Evolutionary conservation across 2,329 filamentous ascomycete species (phyloP), one percentile per base, ranked within the genome.

Genomic region (Pseudogymnoascus sp.): DNA sequence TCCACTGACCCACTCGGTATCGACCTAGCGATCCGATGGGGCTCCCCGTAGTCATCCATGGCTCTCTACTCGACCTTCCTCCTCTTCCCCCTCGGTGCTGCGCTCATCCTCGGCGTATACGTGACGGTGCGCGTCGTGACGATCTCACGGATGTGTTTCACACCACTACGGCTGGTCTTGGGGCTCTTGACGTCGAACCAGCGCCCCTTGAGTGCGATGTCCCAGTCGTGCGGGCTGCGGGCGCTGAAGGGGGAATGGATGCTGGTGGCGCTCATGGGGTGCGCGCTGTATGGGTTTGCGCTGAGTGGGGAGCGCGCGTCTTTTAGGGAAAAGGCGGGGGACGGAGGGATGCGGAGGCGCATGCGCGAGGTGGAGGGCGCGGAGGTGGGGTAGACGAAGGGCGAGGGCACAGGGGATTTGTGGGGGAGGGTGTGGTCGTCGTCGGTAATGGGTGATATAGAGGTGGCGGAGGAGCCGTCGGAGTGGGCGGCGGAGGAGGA

Each of bases 61-160:
- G 11, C 41, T 60, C 41, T 63, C 60, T 77, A 80, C 68, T 83
- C 81, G 64, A 85, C 76, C 80, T 91, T 95, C 78, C 92, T 88
- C 78, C 92, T 86, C 83, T 97, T 97, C 67, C 92, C 92, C 75
- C 92, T 92, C 6, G 92, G 93, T 38, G 92, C 91, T 23, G 92
- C 90, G 67, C 92, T 90, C 78, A 97, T 90, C 67, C 87, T 82
- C 65, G 86, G 89, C 73, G 90, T 96, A 76, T 95, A 96, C 41
- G 91, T 33, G 64, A 96, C 90, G 14, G 92, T 97, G 68, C 11
- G 30, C 92, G 84, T 19, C n/a, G 92, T 97, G 61, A 97, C 90
- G 4, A 97, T 91, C 74, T 97, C 92, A 62, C 91, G 82, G 63
- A 97, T 91, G 71, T 88, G 82, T 64, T 87, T 84, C 62, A 87